These are phyloP conservation scores for Crithidia mellificae DNA, from an alignment of 208 protist genomes.

Conservation along the genomic window DNA sequence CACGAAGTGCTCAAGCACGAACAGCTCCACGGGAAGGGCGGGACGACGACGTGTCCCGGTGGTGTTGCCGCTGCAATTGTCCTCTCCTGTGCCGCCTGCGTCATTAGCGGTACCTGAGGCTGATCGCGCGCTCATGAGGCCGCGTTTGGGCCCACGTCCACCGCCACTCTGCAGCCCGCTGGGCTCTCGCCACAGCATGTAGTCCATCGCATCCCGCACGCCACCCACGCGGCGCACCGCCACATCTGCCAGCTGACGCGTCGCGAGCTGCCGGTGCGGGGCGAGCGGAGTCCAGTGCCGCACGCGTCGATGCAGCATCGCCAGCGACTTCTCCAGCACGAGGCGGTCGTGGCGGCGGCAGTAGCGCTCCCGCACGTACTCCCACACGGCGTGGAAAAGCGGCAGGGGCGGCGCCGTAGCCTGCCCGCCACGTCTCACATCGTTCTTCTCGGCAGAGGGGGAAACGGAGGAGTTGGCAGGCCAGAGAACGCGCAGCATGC, in stretches of 20 bases:
- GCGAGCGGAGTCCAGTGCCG: constrained; percentile 74
- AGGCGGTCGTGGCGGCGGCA: constrained; percentile 67
- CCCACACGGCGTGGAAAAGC: constrained; percentile 60
- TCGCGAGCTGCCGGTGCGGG: constrained; percentile 22
- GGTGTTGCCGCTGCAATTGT: neutral
- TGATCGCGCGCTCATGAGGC: neutral
- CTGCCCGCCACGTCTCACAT: too few species aligned
- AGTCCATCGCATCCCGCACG: constrained; percentile 36
- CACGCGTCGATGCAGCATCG: constrained; percentile 38
- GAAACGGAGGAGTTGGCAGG: constrained; percentile 3
- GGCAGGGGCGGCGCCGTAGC: constrained; percentile 13
- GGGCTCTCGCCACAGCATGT: constrained; percentile 49
- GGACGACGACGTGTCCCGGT: neutral
- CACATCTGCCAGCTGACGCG: constrained; percentile 21
- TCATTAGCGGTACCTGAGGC: too few species aligned
- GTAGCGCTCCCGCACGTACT: constrained; percentile 55
- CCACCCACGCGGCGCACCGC: constrained; percentile 23
- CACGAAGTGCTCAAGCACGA: constrained; percentile 49
- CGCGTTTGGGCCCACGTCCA: neutral
- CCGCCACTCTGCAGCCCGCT: neutral
- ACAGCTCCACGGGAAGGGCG: constrained; percentile 43
- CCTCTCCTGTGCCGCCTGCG: too few species aligned
- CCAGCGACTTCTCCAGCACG: constrained; percentile 52
- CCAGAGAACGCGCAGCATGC: constrained; percentile 68
- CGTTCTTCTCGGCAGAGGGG: neutral